Conservation (phyloP, 345 rosid species). For the Cardiospermum halicacabum region DNA sequence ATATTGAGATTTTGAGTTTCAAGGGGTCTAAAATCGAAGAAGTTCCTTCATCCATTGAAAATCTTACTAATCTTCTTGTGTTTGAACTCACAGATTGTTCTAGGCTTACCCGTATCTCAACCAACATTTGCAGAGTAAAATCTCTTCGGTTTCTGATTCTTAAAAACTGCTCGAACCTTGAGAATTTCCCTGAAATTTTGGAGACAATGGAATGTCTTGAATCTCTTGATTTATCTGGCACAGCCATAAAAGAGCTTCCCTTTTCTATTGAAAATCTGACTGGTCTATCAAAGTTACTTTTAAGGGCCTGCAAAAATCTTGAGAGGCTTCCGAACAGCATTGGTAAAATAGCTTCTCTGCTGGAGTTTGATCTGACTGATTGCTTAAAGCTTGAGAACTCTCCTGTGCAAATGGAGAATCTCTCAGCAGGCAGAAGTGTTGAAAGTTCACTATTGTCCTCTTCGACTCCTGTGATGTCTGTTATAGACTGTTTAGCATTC, state of each 20-base stretch:
- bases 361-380: not conserved
- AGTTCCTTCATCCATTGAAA: not conserved
- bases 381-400: not conserved
- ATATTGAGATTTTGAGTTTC: not conserved
- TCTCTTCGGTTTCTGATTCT: not conserved
- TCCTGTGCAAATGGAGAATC: not conserved
- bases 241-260: conserved; percentile 15
- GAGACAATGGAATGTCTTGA: conserved; percentile 20
- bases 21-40: not conserved
- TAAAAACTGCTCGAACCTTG: not conserved
- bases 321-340: not conserved
- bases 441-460: not conserved
- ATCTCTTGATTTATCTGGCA: conserved; percentile 22
- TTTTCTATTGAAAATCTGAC: not conserved
- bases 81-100: not conserved
- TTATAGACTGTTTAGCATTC: not conserved
- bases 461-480: not conserved
- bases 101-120: not conserved
- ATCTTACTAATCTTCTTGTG: not conserved
- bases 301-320: not conserved
- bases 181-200: conserved; percentile 19
- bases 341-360: not conserved
- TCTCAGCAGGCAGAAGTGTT: not conserved
- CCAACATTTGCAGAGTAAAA: not conserved
- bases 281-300: not conserved